phyloP scores from a whole-genome alignment of 169 alveolate genomes.

The Plasmodium vinckei region DNA sequence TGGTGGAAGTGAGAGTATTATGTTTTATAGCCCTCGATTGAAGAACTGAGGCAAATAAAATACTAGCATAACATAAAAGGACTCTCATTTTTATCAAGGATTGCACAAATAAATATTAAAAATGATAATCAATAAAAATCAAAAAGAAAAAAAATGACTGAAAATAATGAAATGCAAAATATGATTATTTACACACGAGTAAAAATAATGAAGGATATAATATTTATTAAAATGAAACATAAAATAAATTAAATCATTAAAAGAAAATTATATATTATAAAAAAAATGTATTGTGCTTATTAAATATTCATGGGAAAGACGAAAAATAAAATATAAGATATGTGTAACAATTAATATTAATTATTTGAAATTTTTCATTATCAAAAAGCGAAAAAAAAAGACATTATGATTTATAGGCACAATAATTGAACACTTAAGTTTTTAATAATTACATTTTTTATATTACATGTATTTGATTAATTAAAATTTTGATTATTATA shows the following conservation, averaged over 20 bases:
- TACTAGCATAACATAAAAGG: conserved; percentile 29
- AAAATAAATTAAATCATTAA: conserved; percentile 14
- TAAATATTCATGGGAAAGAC: conserved; percentile 5
- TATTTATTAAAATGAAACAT: not conserved
- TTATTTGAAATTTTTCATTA: conserved; percentile 3
- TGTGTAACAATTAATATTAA: conserved; percentile 19
- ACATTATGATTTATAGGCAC: conserved; percentile 21
- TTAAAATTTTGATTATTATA: conserved; percentile 21
- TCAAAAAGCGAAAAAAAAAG: conserved; percentile 30
- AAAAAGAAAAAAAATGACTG: not conserved
- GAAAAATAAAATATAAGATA: conserved; percentile 9
- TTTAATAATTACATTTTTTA: conserved; percentile 28
- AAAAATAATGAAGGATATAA: conserved; percentile 13
- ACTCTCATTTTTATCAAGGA: conserved; percentile 37
- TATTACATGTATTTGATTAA: conserved; percentile 23
- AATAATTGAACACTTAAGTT: conserved; percentile 21
- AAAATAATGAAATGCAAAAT: conserved; percentile 10
- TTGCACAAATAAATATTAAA: conserved; percentile 5
- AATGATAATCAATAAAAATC: conserved; percentile 13
- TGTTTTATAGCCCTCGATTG: conserved; percentile 51
- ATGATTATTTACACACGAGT: conserved; percentile 4
- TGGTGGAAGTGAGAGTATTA: conserved; percentile 7
- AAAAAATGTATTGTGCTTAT: too few relatives aligned
- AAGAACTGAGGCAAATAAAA: conserved; percentile 26
- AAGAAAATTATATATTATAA: not conserved